Base-by-base conservation (phyloP, 1,284 basidiomycete species). In the Exobasidium rhododendri region DNA sequence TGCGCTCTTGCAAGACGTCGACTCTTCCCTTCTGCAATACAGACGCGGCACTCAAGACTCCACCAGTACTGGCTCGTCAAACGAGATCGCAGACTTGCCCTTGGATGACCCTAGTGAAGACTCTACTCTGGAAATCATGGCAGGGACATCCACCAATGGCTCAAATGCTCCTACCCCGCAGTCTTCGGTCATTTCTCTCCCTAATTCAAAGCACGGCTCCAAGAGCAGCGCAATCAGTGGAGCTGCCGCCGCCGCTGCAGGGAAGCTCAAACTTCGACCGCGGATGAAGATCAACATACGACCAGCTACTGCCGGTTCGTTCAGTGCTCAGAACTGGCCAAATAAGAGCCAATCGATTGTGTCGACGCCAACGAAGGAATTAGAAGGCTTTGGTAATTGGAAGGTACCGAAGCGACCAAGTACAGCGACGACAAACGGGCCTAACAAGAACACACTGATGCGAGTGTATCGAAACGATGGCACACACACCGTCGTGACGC, bases 381-480 rank as follows among this genome's bases (percentile, higher is more conserved):
- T 40, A 10, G 47, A 50, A 26, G 20, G 26, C 22, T 50, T 50
- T 26, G 35, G 35, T 40, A 50, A 50, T 50, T 50, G 47, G 47
- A 50, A 50, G 26, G 14, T 28, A 2, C 22, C n/a, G 28, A 63
- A 61, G 47, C 13, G 61, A n/a, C 62, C 62, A n/a, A 45, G 61
- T n/a, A 50, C n/a, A 6, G 20, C n/a, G 13, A 50, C 47, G 13
- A 24, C 47, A 20, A 40, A 17, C 17, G 35, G 35, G 17, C 7
- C 35, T 7, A 40, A 40, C 35, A 50, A 50, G 28, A 20, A 50
- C 28, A 50, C 47, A 4, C 28, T 50, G n/a, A 50, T 50, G 47
- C 47, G 47, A 24, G 88, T 97, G 68, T 91, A 92, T 78, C 85
- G 87, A 50, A 85, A 86, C 24, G 89, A 91, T 70, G 86, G 86